Evolutionary conservation across 2,329 filamentous ascomycete genomes (phyloP), one percentile per base, ranked within the genome.

Genomic region (Sclerotinia glacialis): DNA sequence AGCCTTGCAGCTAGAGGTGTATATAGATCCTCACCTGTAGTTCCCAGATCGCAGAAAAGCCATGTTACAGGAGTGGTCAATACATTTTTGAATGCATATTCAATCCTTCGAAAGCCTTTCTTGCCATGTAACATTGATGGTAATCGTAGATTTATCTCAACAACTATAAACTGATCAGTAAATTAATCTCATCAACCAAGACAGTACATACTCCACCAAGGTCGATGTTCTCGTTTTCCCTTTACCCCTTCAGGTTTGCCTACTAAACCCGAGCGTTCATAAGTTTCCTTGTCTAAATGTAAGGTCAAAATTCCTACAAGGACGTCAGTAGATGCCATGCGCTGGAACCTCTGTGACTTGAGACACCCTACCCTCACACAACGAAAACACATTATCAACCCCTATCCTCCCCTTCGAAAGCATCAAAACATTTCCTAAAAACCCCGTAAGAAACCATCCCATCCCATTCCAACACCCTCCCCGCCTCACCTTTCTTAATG

Each of bases 201-300:
- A 58, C 4, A 50, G 21, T 44, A 76, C 83, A 63, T 82, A 95
- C 92, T 76, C 83, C 90, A 98, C 78, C 91, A 83, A 64, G 87
- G 85, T 74, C 90, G 92, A 56, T 85, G 74, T 1, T 83, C 82
- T 26, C 86, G 80, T 67, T 80, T 82, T 8, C 85, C 85, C 71
- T 87, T 88, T 53, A 79, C 78, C 2, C 84, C 85, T 66, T 86
- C 80, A 23, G 90, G 84, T 70, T 87, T 88, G 0, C 94, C 94
- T 0, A 88, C 85, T 0, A 99, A 81, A 0, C 95, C 95, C 56
- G 89, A 88, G 58, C 89, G 85, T 77, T 98, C 93, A 77, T 93
- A 97, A 0, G 86, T 87, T 64, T 93, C 87, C 71, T 89, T 92
- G 70, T 92, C 89, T 34, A 98, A 82, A 72, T 92, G 90, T 72